Base-by-base conservation (phyloP, 2,329 filamentous ascomycete species). In the Aspergillus intermedius region DNA sequence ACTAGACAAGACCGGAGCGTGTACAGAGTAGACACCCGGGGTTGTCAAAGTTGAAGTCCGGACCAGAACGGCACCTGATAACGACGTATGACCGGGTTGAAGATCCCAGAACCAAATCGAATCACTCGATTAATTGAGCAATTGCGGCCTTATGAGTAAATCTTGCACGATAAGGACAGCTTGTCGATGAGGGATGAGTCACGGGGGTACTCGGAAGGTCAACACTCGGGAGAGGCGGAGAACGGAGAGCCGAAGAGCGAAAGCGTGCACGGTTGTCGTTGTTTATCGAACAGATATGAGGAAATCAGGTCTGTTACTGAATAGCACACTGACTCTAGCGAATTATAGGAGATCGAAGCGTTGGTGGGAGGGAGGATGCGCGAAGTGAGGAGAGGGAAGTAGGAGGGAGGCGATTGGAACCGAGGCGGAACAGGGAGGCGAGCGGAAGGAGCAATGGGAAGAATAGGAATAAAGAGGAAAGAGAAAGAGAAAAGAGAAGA, bases 351-450 rank as follows among this genome's bases (percentile, higher is more conserved):
- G 10, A 30, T 30, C 25, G 34, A 37, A 19, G 34, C n/a, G 34
- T n/a, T 37, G 34, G 6, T 19, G 17, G n/a, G 17, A 19, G 35
- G 17, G 39, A 23, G 10, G 13, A 28, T 21, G 19, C 10, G 41
- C 37, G 22, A 28, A 25, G 19, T 15, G 47, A 51, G 32, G 44
- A 25, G 44, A 47, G 47, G 41, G 47, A 48, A 30, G 25, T 30
- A 30, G 10, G 4, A 30, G 25, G 25, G 25, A 30, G 25, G 25
- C 25, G 25, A 30, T 12, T 30, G 9, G 10, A 30, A 30, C 25
- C 47, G 44, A 45, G 43, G 48, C 40, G 49, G 23, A 49, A 49
- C 57, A 52, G 54, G 49, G 55, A 55, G 49, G 50, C 52, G 50
- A 49, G 41, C 53, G 45, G 45, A 25, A 48, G 47, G 46, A 39